Conservation (phyloP, 2,329 filamentous ascomycete genomes). For the Cladorrhinum sp. region DNA sequence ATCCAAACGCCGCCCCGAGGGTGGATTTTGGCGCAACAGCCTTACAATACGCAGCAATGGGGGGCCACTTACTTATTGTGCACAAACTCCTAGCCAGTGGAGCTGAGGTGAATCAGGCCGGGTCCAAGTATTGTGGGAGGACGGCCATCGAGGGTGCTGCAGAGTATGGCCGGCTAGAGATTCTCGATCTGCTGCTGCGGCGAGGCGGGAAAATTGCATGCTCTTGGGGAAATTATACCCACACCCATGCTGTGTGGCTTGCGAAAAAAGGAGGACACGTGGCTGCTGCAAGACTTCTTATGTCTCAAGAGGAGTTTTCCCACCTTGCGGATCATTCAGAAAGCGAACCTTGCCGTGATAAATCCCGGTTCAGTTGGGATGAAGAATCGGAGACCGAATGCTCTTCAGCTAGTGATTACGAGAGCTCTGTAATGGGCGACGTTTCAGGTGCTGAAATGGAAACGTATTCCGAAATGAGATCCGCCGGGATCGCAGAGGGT, state of each 20-base stretch:
- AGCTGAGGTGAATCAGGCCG: conserved; percentile 3
- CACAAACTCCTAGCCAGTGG: not conserved
- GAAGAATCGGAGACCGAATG: not conserved
- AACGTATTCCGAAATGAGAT: not conserved
- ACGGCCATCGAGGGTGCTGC: conserved; percentile 1
- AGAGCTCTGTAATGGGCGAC: not conserved
- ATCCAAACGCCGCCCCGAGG: not conserved
- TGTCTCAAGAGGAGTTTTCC: conserved; percentile 2
- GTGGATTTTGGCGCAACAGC: not conserved
- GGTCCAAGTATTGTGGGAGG: not conserved
- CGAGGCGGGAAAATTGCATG: not conserved
- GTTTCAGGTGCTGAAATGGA: not conserved
- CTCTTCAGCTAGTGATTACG: not conserved
- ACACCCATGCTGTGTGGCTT: conserved; percentile 6
- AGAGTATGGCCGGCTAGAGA: conserved; percentile 2
- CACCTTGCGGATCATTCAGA: not conserved
- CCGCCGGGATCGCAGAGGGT: not conserved
- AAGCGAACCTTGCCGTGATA: not conserved
- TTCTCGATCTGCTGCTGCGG: conserved; percentile 1
- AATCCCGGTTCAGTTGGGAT: not conserved
- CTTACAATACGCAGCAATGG: not conserved
- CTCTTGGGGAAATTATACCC: not conserved
- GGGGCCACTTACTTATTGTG: conserved; percentile 1
- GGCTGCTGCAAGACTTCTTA: conserved; percentile 5
- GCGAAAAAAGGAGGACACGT: not conserved